Evolutionary conservation across 2,329 filamentous ascomycete genomes (phyloP).

Genomic region (Penicillium sp.): DNA sequence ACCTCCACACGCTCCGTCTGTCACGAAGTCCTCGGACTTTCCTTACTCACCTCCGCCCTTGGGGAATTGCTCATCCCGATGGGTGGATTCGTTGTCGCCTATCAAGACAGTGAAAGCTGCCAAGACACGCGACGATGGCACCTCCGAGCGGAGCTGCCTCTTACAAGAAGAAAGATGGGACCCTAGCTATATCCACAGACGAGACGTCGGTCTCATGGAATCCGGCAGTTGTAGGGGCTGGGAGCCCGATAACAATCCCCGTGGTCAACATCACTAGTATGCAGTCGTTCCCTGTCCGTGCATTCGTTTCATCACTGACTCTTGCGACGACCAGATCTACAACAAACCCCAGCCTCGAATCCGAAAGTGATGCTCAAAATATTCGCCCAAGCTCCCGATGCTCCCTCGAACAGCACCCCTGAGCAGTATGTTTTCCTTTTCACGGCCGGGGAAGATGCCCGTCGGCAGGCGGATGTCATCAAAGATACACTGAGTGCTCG

Average conservation of each 20-base stretch:
- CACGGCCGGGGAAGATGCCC: slow-evolving; percentile 71
- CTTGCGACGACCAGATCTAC: slow-evolving; percentile 63
- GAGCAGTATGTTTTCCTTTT: slow-evolving; percentile 85
- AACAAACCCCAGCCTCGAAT: slow-evolving; percentile 86
- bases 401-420: slow-evolving; percentile 40
- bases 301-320: slow-evolving; percentile 4
- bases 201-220: slow-evolving; percentile 77
- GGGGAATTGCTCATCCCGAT: slow-evolving; percentile 33
- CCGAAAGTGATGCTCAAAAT: slow-evolving; percentile 94
- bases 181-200: slow-evolving; percentile 71
- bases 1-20: slow-evolving; percentile 6
- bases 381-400: slow-evolving; percentile 65
- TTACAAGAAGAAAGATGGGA: slow-evolving; percentile 97
- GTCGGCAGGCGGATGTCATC: slow-evolving; percentile 78
- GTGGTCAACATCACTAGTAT: slow-evolving; percentile 79
- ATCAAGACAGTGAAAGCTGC: slow-evolving; percentile 41
- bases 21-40: slow-evolving; percentile 23
- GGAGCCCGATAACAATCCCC: slow-evolving; percentile 66
- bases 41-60: slow-evolving; percentile 17
- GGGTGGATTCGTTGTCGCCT: slow-evolving; percentile 35
- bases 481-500: slow-evolving; percentile 77
- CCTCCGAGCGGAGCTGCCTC: slow-evolving; percentile 64
- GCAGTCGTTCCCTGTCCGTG: slow-evolving; percentile 30
- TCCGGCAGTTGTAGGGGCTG: slow-evolving; percentile 61
- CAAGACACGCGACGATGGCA: slow-evolving; percentile 38